Conservation (phyloP, 805 yeast genomes). For the Candida rishiriensis region DNA sequence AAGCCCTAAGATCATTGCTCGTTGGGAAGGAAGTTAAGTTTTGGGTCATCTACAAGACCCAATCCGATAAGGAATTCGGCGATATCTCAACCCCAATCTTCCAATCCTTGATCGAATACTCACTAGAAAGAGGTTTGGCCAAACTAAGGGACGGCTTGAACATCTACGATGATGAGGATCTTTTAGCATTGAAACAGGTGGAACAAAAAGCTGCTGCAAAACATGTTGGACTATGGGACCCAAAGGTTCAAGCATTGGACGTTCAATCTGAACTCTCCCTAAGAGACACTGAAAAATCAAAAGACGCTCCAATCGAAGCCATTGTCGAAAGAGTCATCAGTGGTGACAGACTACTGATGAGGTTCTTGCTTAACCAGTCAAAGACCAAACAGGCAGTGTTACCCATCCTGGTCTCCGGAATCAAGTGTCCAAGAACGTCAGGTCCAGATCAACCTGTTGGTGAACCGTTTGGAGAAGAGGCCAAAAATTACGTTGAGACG, state of each 20-base stretch:
- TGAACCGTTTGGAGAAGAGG: slow-evolving; percentile 63
- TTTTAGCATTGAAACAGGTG: slow-evolving; percentile 33
- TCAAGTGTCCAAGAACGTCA: slow-evolving; percentile 66
- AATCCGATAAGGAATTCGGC: slow-evolving; percentile 63
- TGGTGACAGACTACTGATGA: slow-evolving; percentile 72
- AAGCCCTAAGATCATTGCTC: slow-evolving; percentile 53
- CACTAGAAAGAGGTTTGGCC: slow-evolving; percentile 56
- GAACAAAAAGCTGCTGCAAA: slow-evolving; percentile 49
- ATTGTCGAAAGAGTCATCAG: slow-evolving; percentile 72
- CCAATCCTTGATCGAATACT: slow-evolving; percentile 51
- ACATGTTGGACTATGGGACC: slow-evolving; percentile 55
- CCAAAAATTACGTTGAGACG: slow-evolving; percentile 58
- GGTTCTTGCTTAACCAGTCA: slow-evolving; percentile 39
- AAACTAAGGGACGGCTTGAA: slow-evolving; percentile 52
- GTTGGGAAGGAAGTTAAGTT: slow-evolving; percentile 64
- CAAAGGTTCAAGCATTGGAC: slow-evolving; percentile 21
- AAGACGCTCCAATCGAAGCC: slow-evolving; percentile 41
- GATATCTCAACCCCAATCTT: slow-evolving; percentile 64
- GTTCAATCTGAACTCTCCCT: slow-evolving; percentile 27
- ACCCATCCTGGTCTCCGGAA: slow-evolving; percentile 68
- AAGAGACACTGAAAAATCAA: slow-evolving; percentile 33
- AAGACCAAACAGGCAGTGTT: slow-evolving; percentile 50
- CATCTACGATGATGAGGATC: slow-evolving; percentile 36
- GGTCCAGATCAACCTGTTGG: slow-evolving; percentile 33
- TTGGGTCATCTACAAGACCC: slow-evolving; percentile 49